Conservation (phyloP, 371 early-diverging fungal species). For the Circinella minor region DNA sequence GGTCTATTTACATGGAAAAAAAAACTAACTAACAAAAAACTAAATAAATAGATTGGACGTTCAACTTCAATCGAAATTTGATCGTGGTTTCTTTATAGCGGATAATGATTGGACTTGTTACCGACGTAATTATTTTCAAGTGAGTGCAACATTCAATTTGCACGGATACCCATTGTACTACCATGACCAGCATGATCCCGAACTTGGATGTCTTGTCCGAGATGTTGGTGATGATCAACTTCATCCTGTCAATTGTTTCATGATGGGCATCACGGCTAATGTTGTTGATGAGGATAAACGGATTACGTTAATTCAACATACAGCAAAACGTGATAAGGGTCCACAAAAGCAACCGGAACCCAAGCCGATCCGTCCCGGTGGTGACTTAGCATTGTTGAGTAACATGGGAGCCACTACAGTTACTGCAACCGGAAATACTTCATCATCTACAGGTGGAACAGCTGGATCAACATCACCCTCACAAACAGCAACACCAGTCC, state of each 20-base stretch:
- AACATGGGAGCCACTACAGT: slow-evolving; percentile 43
- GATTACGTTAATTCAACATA: slow-evolving; percentile 86
- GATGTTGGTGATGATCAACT: slow-evolving; percentile 29
- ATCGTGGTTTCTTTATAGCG: slow-evolving; percentile 83
- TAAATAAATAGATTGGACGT: slow-evolving; percentile 28
- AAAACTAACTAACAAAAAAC: not conserved
- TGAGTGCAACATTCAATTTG: slow-evolving; percentile 76
- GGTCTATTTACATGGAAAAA: not conserved
- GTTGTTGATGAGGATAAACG: slow-evolving; percentile 64
- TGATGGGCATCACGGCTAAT: slow-evolving; percentile 69
- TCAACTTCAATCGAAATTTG: slow-evolving; percentile 68
- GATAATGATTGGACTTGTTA: slow-evolving; percentile 93
- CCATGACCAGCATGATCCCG: slow-evolving; percentile 29
- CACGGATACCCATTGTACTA: slow-evolving; percentile 40
- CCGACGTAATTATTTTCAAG: slow-evolving; percentile 93
- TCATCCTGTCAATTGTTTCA: slow-evolving; percentile 55
- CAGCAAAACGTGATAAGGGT: slow-evolving; percentile 93
- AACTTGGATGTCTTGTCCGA: slow-evolving; percentile 60
- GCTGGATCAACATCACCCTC: not conserved
- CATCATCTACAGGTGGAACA: not conserved
- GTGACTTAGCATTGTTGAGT: slow-evolving; percentile 49
- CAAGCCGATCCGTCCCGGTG: slow-evolving; percentile 62
- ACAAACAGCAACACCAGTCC: not conserved
- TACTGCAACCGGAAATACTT: slow-evolving; percentile 30
- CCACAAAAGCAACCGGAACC: slow-evolving; percentile 79